These are phyloP conservation scores for Microascus cirrosus DNA, from an alignment of 2,329 filamentous ascomycete species.

Conservation along the genomic window DNA sequence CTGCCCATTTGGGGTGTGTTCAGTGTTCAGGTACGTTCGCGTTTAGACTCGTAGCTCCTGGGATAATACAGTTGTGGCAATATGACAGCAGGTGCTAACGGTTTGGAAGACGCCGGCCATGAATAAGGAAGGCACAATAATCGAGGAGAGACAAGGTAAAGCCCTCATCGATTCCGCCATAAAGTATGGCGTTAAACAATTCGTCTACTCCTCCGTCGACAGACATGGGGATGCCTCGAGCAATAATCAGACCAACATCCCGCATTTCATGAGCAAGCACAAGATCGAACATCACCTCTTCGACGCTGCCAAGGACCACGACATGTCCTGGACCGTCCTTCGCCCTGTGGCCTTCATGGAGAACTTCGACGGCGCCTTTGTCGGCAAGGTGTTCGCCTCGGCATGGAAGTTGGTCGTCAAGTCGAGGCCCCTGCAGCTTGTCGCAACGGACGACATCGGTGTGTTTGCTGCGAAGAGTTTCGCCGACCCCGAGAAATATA, in stretches of 20 bases:
- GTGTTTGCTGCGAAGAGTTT: slow-evolving; percentile 37
- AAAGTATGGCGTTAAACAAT: slow-evolving; percentile 73
- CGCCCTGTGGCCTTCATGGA: slow-evolving; percentile 28
- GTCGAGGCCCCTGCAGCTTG: slow-evolving; percentile 27
- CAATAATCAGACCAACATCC: slow-evolving; percentile 60
- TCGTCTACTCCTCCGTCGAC: slow-evolving; percentile 94
- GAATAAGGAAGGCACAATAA: background rate
- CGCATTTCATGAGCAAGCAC: slow-evolving; percentile 87
- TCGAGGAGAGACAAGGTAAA: slow-evolving; percentile 39
- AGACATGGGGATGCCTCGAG: slow-evolving; percentile 57
- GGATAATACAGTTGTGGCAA: background rate
- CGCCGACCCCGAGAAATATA: slow-evolving; percentile 36
- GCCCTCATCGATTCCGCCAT: slow-evolving; percentile 84
- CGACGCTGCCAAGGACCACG: slow-evolving; percentile 35
- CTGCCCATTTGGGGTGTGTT: slow-evolving; percentile 46
- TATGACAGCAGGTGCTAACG: slow-evolving; percentile 1
- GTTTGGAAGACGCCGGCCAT: slow-evolving; percentile 5
- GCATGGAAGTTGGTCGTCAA: slow-evolving; percentile 33
- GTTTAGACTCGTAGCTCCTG: background rate
- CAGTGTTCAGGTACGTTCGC: slow-evolving; percentile 38
- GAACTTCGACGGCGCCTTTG: slow-evolving; percentile 29
- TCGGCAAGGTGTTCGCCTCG: slow-evolving; percentile 36
- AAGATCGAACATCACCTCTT: slow-evolving; percentile 85
- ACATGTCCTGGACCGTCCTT: slow-evolving; percentile 24
- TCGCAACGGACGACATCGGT: slow-evolving; percentile 40